These are phyloP conservation scores for Diaporthe vaccinii DNA, from an alignment of 2,329 filamentous ascomycete species.

Conservation along the genomic window DNA sequence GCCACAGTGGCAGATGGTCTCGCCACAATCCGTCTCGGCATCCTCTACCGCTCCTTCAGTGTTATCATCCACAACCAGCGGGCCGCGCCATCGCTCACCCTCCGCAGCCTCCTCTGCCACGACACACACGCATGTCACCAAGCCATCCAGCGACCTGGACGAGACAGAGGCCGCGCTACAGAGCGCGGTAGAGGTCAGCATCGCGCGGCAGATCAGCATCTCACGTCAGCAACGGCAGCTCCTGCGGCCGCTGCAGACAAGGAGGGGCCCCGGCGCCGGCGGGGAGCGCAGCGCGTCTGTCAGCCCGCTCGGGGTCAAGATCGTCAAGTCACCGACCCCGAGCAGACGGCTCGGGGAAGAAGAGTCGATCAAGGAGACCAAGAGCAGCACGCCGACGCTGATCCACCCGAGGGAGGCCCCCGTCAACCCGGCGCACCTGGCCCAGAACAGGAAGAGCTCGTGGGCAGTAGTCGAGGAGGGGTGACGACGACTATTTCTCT, in stretches of 20 bases:
- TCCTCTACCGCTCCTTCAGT: constrained; percentile 50
- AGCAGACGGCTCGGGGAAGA: constrained; percentile 46
- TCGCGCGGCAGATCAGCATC: constrained; percentile 77
- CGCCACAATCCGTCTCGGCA: constrained; percentile 53
- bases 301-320: constrained; percentile 40
- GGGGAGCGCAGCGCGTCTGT: constrained; percentile 32
- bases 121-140: constrained; percentile 50
- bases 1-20: constrained; percentile 64
- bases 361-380: constrained; percentile 55
- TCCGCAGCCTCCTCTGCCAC: constrained; percentile 43
- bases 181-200: constrained; percentile 74
- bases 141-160: constrained; percentile 53
- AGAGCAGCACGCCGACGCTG: constrained; percentile 61
- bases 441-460: constrained; percentile 65
- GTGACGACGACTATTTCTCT: constrained; percentile 44
- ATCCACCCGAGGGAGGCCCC: constrained; percentile 54
- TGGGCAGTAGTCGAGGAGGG: constrained; percentile 64
- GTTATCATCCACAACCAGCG: constrained; percentile 48
- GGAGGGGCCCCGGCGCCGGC: constrained; percentile 26
- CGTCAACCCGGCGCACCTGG: constrained; percentile 47
- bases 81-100: constrained; percentile 41
- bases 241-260: constrained; percentile 65
- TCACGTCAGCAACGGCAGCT: constrained; percentile 73
- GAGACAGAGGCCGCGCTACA: constrained; percentile 60
- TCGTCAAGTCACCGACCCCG: constrained; percentile 42